A percentile compares a stretch with the other conserved stretches of the same genome.
phyloP scores from a whole-genome alignment of 768 basidiomycete species.

The Lactarius psammicola region DNA sequence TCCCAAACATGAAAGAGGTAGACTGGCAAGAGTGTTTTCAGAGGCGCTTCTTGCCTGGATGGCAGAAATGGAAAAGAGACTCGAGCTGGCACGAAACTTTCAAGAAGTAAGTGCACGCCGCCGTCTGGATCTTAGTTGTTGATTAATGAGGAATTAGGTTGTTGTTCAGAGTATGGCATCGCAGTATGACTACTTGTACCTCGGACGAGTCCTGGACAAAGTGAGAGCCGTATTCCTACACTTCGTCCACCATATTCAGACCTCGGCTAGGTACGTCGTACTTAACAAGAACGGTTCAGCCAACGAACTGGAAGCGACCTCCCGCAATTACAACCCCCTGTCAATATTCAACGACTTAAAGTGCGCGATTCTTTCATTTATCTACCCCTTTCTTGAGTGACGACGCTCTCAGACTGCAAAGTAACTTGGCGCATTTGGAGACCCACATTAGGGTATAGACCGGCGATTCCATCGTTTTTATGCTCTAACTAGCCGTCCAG shows the following conservation, averaged over 20 bases:
- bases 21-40: conserved; percentile 79
- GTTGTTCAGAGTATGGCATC: conserved; percentile 66
- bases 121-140: conserved; percentile 16
- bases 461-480: neutral
- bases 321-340: conserved; percentile 66
- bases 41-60: conserved; percentile 73
- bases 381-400: conserved; percentile 8
- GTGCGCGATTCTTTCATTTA: conserved; percentile 40
- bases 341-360: conserved; percentile 74
- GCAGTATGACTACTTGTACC: conserved; percentile 66
- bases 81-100: conserved; percentile 63
- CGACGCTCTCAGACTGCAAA: conserved; percentile 52
- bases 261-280: conserved; percentile 58
- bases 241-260: neutral
- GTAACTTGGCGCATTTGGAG: conserved; percentile 62
- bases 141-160: conserved; percentile 41
- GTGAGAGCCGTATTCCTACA: conserved; percentile 39
- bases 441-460: conserved; percentile 61
- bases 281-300: conserved; percentile 74
- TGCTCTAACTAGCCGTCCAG: conserved; percentile 38
- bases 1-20: conserved; percentile 60
- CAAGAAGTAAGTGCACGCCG: conserved; percentile 50
- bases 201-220: conserved; percentile 82
- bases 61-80: conserved; percentile 67
- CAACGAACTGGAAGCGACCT: conserved; percentile 65